Evolutionary conservation across 2,329 filamentous ascomycete species (phyloP).

Genomic region (Escovopsis weberi): DNA sequence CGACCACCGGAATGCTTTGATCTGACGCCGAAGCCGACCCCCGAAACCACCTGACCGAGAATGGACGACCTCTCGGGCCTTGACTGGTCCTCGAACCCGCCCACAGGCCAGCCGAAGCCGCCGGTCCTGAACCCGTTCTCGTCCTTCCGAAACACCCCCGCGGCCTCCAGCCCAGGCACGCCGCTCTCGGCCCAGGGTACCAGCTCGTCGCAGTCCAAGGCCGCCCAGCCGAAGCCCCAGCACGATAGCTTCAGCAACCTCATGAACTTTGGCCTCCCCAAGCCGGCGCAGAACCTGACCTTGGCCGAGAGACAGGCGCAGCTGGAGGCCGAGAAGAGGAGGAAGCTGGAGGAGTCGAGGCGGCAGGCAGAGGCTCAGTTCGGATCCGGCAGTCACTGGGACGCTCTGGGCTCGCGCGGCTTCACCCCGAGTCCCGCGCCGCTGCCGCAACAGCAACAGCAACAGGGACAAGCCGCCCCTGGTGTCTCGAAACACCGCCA

Average conservation of each 20-base stretch:
- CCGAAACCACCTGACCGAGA: no score
- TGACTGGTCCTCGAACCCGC: constrained; percentile 39
- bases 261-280: constrained; percentile 42
- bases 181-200: constrained; percentile 38
- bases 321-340: constrained; percentile 48
- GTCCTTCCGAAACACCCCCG: constrained; percentile 40
- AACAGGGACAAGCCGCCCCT: constrained; percentile 4
- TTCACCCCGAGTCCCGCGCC: constrained; percentile 21
- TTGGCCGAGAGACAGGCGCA: constrained; percentile 64
- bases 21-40: no score
- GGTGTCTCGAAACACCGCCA: constrained; percentile 1
- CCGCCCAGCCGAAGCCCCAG: constrained; percentile 33
- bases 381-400: constrained; percentile 63
- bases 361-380: constrained; percentile 64
- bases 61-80: constrained; percentile 51
- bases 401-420: constrained; percentile 47
- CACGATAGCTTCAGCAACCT: constrained; percentile 69
- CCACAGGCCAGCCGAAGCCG: constrained; percentile 18
- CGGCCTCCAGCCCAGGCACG: constrained; percentile 43
- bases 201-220: constrained; percentile 27
- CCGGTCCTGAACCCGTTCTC: constrained; percentile 31
- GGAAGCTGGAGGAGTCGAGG: constrained; percentile 59
- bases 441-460: constrained; percentile 7
- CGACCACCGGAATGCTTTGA: no score
- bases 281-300: constrained; percentile 54